Evolutionary conservation across 805 yeast genomes (phyloP).

Genomic region (Ogataea siamensis): DNA sequence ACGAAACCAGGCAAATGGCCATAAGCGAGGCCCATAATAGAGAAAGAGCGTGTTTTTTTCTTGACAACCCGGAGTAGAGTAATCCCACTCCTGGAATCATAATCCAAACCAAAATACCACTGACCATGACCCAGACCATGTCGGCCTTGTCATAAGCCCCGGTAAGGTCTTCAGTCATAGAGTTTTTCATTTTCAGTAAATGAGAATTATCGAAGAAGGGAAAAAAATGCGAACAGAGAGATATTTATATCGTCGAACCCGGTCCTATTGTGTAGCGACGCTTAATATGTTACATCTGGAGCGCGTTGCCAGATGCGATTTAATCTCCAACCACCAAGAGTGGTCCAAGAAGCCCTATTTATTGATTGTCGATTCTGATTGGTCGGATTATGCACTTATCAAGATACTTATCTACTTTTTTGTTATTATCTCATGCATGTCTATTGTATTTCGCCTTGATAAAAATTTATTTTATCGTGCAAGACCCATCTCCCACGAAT

Average conservation of each 20-base stretch:
- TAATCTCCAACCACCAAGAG: constrained; percentile 9
- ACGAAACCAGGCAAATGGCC: constrained; percentile 76
- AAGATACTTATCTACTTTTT: constrained; percentile 5
- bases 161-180: constrained; percentile 70
- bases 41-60: constrained; percentile 95
- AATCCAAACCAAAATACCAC: constrained; percentile 85
- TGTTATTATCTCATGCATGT: constrained; percentile 4
- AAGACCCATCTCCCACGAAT: background rate
- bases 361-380: constrained; percentile 5
- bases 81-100: constrained; percentile 97
- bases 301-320: constrained; percentile 1
- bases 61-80: constrained; percentile 86
- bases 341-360: background rate
- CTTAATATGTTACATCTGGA: background rate
- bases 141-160: constrained; percentile 68
- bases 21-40: constrained; percentile 91
- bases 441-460: background rate
- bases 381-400: constrained; percentile 13
- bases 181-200: constrained; percentile 38
- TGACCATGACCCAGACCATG: constrained; percentile 80
- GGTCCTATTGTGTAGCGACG: background rate
- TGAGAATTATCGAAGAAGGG: background rate
- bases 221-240: constrained; percentile 3
- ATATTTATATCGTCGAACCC: constrained; percentile 6
- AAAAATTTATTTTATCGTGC: background rate